Evolutionary conservation across 2,329 filamentous ascomycete genomes (phyloP), one percentile per base, ranked within the genome.

Genomic region (Bipolaris zeicola): DNA sequence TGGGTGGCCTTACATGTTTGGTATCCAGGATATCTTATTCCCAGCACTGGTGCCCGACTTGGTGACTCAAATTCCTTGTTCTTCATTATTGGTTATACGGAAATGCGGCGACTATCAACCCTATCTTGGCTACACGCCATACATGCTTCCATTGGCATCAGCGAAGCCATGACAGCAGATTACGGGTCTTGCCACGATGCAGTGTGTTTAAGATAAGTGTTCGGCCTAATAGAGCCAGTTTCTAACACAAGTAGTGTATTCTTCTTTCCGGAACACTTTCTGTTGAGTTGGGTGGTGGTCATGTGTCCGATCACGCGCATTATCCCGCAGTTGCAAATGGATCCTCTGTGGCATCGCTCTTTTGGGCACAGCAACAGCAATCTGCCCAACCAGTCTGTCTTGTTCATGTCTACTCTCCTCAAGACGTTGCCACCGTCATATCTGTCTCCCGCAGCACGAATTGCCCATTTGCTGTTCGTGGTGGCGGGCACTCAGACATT

Each of bases 401-500:
- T 8, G 16, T 50, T 18, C 26, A 41, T 42, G 14, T 33, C 26
- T 16, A 6, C n/a, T 42, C 24, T 14, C 16, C 26, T 11, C 24
- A 50, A 16, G 44, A 54, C 16, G 5, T 54, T 16, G 45, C 43
- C 26, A 28, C 44, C 7, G 45, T 34, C 0, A 26, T 54, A 26
- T 41, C 26, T 1, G n/a, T 49, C n/a, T 43, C 45, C 2, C 43
- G 18, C 5, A 20, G 26, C 26, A 49, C 28, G 7, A 18, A 8
- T 11, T 55, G 52, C 16, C 62, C 60, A 75, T 57, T 69, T 22
- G 66, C 66, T 8, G 50, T 67, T 28, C 55, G 57, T 10, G 59
- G 61, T 20, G 67, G 67, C 24, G 67, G 67, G 8, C 63, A 66
- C 50, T 20, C 31, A 0, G 13, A 20, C 6, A 70, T 71, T 58